Evolutionary conservation across 352 stramenopile genomes (phyloP), one percentile per base, ranked within the genome.

Genomic region (Heterotrichella gracilis): DNA sequence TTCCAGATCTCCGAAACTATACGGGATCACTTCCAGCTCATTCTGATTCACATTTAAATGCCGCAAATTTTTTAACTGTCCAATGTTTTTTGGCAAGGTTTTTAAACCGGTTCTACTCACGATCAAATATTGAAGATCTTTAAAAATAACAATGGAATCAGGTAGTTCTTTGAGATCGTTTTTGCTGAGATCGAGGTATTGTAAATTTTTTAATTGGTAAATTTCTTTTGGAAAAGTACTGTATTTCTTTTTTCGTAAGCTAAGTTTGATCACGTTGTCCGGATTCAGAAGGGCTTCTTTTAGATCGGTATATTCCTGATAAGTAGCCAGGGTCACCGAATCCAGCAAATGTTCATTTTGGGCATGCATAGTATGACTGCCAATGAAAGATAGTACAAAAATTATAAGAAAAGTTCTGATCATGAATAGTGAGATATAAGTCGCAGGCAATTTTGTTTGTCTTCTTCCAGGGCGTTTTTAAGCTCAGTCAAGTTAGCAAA

Each of bases 271-370:
- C 9, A 53, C 32, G 9, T 53, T 9, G n/a, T 53, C 32, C 9
- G 32, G 32, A n/a, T 53, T n/a, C 32, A 17, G 9, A n/a, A 53
- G 32, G 9, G 32, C 32, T 53, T 53, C 32, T 17, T 53, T n/a
- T n/a, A 53, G 32, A 53, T 53, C 32, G 32, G 32, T 53, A 53
- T 53, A 53, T 53, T 53, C 32, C 32, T 53, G 32, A n/a, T 53
- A 53, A 53, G 32, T 53, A 17, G 32, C 32, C 32, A 53, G 32
- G 32, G 32, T 53, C 32, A 53, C 9, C 32, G 32, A 53, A 53
- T 53, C 32, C 9, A 53, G 32, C 32, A 53, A 53, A n/a, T n/a
- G n/a, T 53, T 53, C 32, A n/a, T 9, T 53, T 53, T 53, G 32
- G 32, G 32, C 32, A 9, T 9, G 32, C n/a, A n/a, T n/a, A 9